Conservation (phyloP, 306 rosid species). For the Citrullus colocynthis region DNA sequence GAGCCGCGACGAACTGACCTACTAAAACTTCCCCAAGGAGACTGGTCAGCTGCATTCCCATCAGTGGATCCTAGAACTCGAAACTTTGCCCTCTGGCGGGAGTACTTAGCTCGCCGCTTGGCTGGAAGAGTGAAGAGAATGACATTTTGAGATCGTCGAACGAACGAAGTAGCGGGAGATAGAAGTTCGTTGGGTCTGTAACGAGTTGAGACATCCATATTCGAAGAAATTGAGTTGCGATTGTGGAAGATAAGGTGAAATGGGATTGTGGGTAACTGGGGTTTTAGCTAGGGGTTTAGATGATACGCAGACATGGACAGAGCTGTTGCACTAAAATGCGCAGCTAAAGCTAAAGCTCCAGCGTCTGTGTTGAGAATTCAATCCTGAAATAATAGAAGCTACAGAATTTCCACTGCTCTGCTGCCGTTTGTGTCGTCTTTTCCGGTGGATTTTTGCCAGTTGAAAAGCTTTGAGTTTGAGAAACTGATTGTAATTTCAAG, state of each 20-base stretch:
- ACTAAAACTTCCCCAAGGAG: constrained; percentile 37
- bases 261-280: neutral
- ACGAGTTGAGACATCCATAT: constrained; percentile 35
- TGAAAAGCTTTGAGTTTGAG: neutral
- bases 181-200: constrained; percentile 41
- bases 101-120: constrained; percentile 9
- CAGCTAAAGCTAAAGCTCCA: neutral
- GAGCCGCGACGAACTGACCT: constrained; percentile 51
- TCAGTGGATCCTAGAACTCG: constrained; percentile 43
- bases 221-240: neutral
- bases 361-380: neutral
- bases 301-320: no score
- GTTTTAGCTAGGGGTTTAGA: constrained; percentile 2
- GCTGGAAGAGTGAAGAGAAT: constrained; percentile 25
- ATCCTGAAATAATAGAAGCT: neutral
- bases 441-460: neutral
- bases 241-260: neutral
- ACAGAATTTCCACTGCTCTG: neutral
- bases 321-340: neutral
- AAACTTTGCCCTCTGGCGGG: constrained; percentile 30
- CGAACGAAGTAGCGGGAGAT: constrained; percentile 21
- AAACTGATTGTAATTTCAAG: neutral
- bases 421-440: neutral
- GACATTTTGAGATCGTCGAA: constrained; percentile 19
- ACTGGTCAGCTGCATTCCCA: constrained; percentile 35